These are phyloP conservation scores for Geotrichum phurueaensis DNA, from an alignment of 1,139 yeast genomes.

Conservation along the genomic window DNA sequence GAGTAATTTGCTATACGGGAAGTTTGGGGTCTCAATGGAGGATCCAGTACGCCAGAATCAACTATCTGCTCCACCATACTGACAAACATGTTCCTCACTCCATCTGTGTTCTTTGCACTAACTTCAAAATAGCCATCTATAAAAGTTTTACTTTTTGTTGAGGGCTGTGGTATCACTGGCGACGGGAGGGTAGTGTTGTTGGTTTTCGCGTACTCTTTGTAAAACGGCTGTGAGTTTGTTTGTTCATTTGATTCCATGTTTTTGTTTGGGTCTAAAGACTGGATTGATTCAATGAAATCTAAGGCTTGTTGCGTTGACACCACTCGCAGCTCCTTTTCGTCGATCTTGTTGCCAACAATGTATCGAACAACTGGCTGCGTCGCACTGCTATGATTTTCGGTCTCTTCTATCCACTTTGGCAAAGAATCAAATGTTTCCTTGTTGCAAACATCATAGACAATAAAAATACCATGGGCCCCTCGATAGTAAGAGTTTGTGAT, in stretches of 20 bases:
- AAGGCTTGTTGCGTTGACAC: conserved; percentile 11
- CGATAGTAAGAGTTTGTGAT: conserved; percentile 97
- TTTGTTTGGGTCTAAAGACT: conserved; percentile 19
- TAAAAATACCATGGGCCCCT: conserved; percentile 96
- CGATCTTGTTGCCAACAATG: conserved; percentile 42
- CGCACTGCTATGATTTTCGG: conserved; percentile 9
- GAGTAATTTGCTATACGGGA: conserved; percentile 3
- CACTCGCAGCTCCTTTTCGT: conserved; percentile 27
- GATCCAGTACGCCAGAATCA: conserved; percentile 11
- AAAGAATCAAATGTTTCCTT: conserved; percentile 70
- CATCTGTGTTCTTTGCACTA: conserved; percentile 19
- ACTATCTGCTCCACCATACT: conserved; percentile 17
- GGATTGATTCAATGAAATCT: conserved; percentile 10
- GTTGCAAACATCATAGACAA: conserved; percentile 94
- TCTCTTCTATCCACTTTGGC: conserved; percentile 21
- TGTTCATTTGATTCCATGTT: conserved; percentile 24
- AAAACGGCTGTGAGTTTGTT: conserved; percentile 8
- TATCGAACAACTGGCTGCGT: conserved; percentile 32
- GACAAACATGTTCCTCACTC: conserved; percentile 17
- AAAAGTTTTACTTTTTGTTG: conserved; percentile 9
- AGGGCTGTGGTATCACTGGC: conserved; percentile 16
- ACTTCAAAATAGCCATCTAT: conserved; percentile 35
- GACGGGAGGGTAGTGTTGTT: conserved; percentile 4
- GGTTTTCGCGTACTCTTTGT: conserved; percentile 4
- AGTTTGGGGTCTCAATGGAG: not conserved